Percentiles rank a stretch among this genome's conserved stretches.
These are phyloP conservation scores for Ophiostoma perfectum DNA, from an alignment of 2,329 filamentous ascomycete species.

Conservation along the genomic window DNA sequence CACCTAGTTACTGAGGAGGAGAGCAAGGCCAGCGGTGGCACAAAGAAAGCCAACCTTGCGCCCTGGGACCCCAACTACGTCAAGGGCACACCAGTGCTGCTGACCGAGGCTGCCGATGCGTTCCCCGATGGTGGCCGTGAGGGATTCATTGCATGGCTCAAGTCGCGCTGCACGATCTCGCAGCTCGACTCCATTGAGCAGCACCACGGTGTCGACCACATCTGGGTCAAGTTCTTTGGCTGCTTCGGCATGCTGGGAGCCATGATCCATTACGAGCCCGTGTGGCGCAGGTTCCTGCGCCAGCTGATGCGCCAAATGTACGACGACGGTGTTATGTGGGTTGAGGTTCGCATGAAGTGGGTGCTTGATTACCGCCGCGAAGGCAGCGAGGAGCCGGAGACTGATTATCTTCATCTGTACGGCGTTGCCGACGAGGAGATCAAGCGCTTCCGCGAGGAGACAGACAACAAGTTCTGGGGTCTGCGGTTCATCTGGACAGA, in stretches of 20 bases:
- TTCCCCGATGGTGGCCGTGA: slow-evolving; percentile 67
- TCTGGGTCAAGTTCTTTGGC: slow-evolving; percentile 75
- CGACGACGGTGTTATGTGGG: slow-evolving; percentile 79
- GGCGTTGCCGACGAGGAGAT: slow-evolving; percentile 72
- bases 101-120: slow-evolving; percentile 59
- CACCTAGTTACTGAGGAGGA: slow-evolving; percentile 33
- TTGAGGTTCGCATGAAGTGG: slow-evolving; percentile 74
- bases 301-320: slow-evolving; percentile 65
- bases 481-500: slow-evolving; percentile 79
- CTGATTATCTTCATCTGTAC: slow-evolving; percentile 65
- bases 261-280: slow-evolving; percentile 83
- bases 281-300: slow-evolving; percentile 71
- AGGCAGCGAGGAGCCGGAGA: slow-evolving; percentile 59
- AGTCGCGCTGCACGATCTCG: slow-evolving; percentile 65
- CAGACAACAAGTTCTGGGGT: slow-evolving; percentile 65
- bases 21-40: slow-evolving; percentile 24
- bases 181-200: slow-evolving; percentile 69
- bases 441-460: slow-evolving; percentile 63
- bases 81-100: slow-evolving; percentile 52
- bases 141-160: slow-evolving; percentile 75
- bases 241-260: slow-evolving; percentile 69
- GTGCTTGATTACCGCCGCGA: slow-evolving; percentile 62
- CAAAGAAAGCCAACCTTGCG: slow-evolving; percentile 32
- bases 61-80: slow-evolving; percentile 61
- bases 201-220: slow-evolving; percentile 74